These are phyloP conservation scores for Drosera spatulata DNA, from an alignment of 179 eudicot species.

Conservation along the genomic window DNA sequence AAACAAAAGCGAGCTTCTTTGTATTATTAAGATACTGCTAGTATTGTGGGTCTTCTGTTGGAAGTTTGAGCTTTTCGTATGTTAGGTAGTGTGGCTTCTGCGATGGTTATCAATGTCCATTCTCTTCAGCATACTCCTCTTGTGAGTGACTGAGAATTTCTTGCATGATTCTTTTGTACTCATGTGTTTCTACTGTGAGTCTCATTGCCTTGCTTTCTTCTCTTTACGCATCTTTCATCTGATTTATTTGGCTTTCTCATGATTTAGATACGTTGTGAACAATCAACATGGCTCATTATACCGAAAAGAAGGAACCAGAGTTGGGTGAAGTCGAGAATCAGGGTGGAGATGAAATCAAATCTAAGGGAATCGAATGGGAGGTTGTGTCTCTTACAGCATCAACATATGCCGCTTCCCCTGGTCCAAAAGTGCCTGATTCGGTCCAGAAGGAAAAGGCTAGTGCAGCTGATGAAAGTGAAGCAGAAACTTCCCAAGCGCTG, in stretches of 20 bases:
- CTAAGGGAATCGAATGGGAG: slow-evolving; percentile 91
- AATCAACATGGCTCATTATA: slow-evolving; percentile 15
- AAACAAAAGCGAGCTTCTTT: too few relatives aligned
- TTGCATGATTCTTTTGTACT: too few relatives aligned
- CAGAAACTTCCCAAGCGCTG: slow-evolving; percentile 46
- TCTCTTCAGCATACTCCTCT: too few relatives aligned
- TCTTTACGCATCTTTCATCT: too few relatives aligned
- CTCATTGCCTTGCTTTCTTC: too few relatives aligned
- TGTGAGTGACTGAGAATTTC: too few relatives aligned
- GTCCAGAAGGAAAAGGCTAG: slow-evolving; percentile 25
- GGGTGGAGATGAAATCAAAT: slow-evolving; percentile 40
- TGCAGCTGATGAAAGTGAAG: neutral
- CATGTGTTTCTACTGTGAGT: too few relatives aligned
- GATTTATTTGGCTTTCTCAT: neutral
- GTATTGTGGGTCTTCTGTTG: too few relatives aligned
- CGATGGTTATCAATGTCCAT: too few relatives aligned
- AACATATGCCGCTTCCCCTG: slow-evolving; percentile 30
- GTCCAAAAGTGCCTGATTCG: slow-evolving; percentile 36
- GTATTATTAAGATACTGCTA: too few relatives aligned
- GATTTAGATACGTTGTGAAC: neutral
- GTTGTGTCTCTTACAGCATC: slow-evolving; percentile 74
- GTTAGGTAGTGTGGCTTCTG: too few relatives aligned
- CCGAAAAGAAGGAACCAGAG: slow-evolving; percentile 31
- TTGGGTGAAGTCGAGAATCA: slow-evolving; percentile 12
- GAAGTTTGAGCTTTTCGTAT: too few relatives aligned